phyloP scores from a whole-genome alignment of 352 stramenopile genomes.

The Phytophthora melonis region DNA sequence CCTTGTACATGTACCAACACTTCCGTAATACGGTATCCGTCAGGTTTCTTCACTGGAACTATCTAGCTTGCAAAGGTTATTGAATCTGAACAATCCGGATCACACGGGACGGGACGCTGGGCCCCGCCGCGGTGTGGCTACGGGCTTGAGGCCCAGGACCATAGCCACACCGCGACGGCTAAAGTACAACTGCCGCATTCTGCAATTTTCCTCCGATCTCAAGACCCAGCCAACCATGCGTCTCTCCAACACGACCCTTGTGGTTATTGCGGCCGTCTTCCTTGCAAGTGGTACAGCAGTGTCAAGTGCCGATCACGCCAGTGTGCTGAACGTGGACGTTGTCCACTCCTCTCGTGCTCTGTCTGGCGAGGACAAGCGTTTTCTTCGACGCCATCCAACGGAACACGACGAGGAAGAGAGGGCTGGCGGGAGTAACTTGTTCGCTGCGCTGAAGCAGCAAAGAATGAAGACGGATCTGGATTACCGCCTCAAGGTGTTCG shows the following conservation, averaged over 20 bases:
- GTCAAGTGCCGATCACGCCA: constrained; percentile 13
- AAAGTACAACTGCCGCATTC: neutral
- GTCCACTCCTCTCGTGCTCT: constrained; percentile 24
- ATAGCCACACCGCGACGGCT: neutral
- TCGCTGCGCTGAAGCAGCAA: neutral
- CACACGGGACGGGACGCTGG: too few species aligned
- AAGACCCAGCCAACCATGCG: constrained; percentile 5
- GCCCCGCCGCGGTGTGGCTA: too few species aligned
- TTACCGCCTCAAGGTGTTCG: neutral
- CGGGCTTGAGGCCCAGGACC: too few species aligned
- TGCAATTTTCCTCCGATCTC: neutral
- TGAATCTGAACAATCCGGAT: too few species aligned
- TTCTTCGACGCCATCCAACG: constrained; percentile 20
- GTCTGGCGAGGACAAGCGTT: constrained; percentile 15
- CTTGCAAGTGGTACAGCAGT: constrained; percentile 21
- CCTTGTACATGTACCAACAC: too few species aligned
- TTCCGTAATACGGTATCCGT: too few species aligned
- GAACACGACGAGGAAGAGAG: constrained; percentile 14
- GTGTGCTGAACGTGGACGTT: constrained; percentile 20
- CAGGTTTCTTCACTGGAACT: too few species aligned
- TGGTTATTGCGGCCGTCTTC: constrained; percentile 13
- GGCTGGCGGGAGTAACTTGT: neutral
- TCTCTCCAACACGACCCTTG: constrained; percentile 9
- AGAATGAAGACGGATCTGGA: neutral
- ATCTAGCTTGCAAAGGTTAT: too few species aligned